Conservation (phyloP, 2,329 filamentous ascomycete genomes). For the Dryadomyces sulphureus region DNA sequence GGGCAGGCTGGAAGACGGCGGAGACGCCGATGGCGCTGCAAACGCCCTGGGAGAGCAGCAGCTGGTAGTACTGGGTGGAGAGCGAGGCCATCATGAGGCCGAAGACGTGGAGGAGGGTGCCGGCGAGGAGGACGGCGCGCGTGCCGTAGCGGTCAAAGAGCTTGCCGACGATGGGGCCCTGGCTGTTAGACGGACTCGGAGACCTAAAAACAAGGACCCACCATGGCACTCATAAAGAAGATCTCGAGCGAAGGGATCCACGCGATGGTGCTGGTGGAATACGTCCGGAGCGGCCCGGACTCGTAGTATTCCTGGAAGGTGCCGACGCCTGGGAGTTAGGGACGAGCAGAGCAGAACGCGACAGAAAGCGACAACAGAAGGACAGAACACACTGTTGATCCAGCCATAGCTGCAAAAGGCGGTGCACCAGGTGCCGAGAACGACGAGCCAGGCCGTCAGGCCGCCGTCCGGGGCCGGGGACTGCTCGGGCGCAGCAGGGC, state of each 20-base stretch:
- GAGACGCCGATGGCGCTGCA: constrained; percentile 12
- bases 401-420: constrained; percentile 27
- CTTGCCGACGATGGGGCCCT: constrained; percentile 40
- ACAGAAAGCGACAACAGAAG: not conserved
- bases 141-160: constrained; percentile 46
- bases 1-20: constrained; percentile 12
- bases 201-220: constrained; percentile 6
- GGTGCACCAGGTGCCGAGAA: constrained; percentile 24
- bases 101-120: constrained; percentile 37
- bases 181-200: not conserved
- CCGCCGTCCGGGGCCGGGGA: constrained; percentile 13
- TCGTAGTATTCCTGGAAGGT: constrained; percentile 46
- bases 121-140: constrained; percentile 29
- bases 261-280: constrained; percentile 39
- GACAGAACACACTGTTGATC: constrained; percentile 17
- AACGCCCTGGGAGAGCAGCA: constrained; percentile 15
- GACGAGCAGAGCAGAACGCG: not conserved
- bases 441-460: constrained; percentile 22
- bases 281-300: constrained; percentile 27
- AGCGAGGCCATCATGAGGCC: constrained; percentile 44
- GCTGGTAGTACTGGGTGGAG: constrained; percentile 17
- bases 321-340: constrained; percentile 21
- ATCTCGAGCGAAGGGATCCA: constrained; percentile 40
- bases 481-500: not conserved
- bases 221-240: constrained; percentile 31